These are phyloP conservation scores for Ophiosphaerella herpotricha DNA, from an alignment of 2,329 filamentous ascomycete genomes.

Conservation along the genomic window DNA sequence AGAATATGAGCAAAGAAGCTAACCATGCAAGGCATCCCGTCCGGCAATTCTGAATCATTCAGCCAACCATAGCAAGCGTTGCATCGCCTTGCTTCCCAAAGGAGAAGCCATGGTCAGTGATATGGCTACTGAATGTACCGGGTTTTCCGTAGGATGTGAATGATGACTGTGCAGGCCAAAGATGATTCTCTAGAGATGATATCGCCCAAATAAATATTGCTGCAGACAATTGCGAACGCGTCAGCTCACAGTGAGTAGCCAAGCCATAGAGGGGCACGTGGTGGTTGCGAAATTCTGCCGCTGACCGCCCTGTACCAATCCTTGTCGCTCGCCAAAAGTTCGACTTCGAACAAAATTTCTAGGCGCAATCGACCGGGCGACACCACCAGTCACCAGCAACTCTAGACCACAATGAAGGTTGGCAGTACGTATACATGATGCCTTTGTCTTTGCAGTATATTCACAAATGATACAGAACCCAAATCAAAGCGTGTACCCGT, in stretches of 20 bases:
- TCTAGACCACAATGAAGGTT: constrained; percentile 45
- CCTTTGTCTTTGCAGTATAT: background rate
- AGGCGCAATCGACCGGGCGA: constrained; percentile 15
- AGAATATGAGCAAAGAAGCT: constrained; percentile 4
- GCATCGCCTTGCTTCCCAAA: background rate
- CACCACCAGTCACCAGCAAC: constrained; percentile 10
- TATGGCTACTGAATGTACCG: background rate
- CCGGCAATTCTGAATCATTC: constrained; percentile 11
- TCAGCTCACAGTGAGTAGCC: background rate
- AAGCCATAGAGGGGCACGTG: constrained; percentile 2
- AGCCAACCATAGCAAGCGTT: constrained; percentile 12
- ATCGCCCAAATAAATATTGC: no score
- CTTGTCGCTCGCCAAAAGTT: constrained; percentile 22
- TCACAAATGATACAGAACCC: constrained; percentile 66
- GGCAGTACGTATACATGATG: constrained; percentile 43
- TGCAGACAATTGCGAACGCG: background rate
- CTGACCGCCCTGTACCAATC: constrained; percentile 9
- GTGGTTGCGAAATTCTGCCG: constrained; percentile 10
- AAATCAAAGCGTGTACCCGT: constrained; percentile 91
- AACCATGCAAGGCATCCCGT: constrained; percentile 20
- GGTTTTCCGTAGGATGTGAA: no score
- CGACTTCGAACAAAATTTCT: constrained; percentile 26
- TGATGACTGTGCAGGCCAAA: no score
- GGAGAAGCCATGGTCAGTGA: background rate
- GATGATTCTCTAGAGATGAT: no score